Conservation (phyloP, 2,329 filamentous ascomycete species). For the Paramyrothecium roridum region DNA sequence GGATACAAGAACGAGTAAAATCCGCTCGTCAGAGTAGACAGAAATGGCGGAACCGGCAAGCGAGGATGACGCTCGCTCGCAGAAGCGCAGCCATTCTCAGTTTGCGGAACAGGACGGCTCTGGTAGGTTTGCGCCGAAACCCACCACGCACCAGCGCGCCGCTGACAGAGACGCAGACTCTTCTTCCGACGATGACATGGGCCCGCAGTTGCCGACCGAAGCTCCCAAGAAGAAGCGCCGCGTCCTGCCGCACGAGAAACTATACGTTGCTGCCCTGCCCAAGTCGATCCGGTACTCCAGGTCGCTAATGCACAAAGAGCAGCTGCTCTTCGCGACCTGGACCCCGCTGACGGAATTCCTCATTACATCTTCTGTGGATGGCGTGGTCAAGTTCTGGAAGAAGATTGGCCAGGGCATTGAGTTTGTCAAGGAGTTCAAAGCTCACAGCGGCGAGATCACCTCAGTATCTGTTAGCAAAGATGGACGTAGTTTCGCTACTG, state of each 20-base stretch:
- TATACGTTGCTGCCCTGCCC: conserved; percentile 88
- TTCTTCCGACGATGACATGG: conserved; percentile 90
- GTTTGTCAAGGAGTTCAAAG: conserved; percentile 97
- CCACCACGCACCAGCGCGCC: background rate
- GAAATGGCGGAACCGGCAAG: conserved; percentile 21
- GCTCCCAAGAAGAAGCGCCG: conserved; percentile 87
- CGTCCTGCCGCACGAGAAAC: conserved; percentile 88
- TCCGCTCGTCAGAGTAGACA: background rate
- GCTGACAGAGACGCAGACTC: conserved; percentile 40
- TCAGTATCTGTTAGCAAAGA: conserved; percentile 84
- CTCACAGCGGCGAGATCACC: conserved; percentile 80
- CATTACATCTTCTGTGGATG: conserved; percentile 89
- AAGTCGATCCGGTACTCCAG: conserved; percentile 81
- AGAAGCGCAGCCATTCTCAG: conserved; percentile 53
- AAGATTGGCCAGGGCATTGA: conserved; percentile 87
- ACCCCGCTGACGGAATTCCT: conserved; percentile 92
- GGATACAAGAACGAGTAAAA: too few species aligned
- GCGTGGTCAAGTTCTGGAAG: conserved; percentile 99
- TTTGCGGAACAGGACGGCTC: conserved; percentile 44
- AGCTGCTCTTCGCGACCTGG: conserved; percentile 81
- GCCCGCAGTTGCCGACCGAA: conserved; percentile 80
- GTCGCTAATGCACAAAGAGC: conserved; percentile 98
- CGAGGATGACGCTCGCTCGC: conserved; percentile 30
- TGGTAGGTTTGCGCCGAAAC: conserved; percentile 22
- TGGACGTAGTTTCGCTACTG: conserved; percentile 89